A percentile compares a stretch with the other conserved stretches of the same genome.
These are phyloP conservation scores for Ascochyta koolunga DNA, from an alignment of 2,329 filamentous ascomycete genomes.

Conservation along the genomic window DNA sequence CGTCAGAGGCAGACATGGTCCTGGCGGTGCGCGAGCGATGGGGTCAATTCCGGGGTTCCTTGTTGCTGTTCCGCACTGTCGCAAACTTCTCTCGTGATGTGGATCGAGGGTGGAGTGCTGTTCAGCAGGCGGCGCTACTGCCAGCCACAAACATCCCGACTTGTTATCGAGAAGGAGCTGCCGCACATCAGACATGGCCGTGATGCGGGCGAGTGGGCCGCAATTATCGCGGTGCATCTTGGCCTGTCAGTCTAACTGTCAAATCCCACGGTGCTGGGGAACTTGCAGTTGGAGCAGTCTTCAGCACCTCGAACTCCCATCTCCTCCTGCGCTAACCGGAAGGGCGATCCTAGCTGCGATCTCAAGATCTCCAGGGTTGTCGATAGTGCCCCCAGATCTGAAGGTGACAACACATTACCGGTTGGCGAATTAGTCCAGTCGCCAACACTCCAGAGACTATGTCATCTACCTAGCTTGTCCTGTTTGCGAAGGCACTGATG, in stretches of 20 bases:
- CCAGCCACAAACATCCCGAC: constrained; percentile 11
- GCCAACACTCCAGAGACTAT: background rate
- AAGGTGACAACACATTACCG: background rate
- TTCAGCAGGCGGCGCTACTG: constrained; percentile 9
- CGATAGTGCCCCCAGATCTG: background rate
- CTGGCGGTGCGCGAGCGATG: constrained; percentile 10
- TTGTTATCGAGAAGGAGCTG: constrained; percentile 9
- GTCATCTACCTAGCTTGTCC: background rate
- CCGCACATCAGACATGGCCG: background rate
- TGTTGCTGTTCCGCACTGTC: constrained; percentile 9
- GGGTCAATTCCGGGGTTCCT: constrained; percentile 12
- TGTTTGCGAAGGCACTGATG: background rate
- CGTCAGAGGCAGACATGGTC: constrained; percentile 9
- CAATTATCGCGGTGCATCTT: background rate
- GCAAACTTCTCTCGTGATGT: constrained; percentile 18
- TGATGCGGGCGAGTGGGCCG: background rate
- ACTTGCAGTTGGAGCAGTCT: background rate
- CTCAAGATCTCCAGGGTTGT: constrained; percentile 5
- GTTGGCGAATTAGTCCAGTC: background rate
- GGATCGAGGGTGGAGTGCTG: constrained; percentile 17
- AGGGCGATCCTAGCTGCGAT: constrained; percentile 5
- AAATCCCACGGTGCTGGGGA: background rate
- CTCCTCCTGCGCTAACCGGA: constrained; percentile 3
- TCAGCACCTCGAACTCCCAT: background rate
- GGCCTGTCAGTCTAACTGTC: background rate